Base-by-base conservation (phyloP, 768 basidiomycete species). In the Pulveroboletus sp. region DNA sequence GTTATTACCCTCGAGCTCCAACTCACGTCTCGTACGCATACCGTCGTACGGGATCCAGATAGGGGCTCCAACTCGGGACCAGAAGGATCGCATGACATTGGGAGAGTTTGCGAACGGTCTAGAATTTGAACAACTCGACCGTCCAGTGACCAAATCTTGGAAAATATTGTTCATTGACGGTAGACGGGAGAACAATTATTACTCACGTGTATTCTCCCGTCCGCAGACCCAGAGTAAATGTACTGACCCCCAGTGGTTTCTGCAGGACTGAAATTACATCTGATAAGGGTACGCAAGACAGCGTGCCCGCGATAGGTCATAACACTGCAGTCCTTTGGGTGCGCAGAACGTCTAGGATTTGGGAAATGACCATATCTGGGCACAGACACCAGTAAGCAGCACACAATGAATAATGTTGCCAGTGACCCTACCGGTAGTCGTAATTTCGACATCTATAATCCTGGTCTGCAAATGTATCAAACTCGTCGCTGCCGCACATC, bases 231-330 rank as follows among this genome's bases (percentile, higher is more conserved):
- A 19, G 93, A 94, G 68, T 97, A 98, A 36, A 99, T 80, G 70
- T 98, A 99, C 58, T 88, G 89, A 50, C 81, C 78, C 9, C 93
- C 93, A 7, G 96, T 99, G 5, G 92, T 93, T 65, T 93, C 88
- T 5, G 76, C 75, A 19, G 96, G 96, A 58, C 92, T 94, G 71
- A 98, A 99, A 71, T 97, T 87, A 64, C 94, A 97, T 47, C 96
- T 79, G 58, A 99, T 96, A 48, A 99, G 80, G 0, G 96, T 99
- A 36, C 86, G 79, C 36, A 95, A 70, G 20, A 98, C 92, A 11
- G 82, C 74, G 63, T 98, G 96, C 2, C 96, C 96, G 36, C 90
- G 79, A 66, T 91, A 99, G 2, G 89, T 87, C 94, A 95, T 95
- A 29, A 98, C 85, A 58, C 90, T 93, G 63, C 92, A 93, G 61